Base-by-base conservation (phyloP, 1,284 basidiomycete genomes). In the Ustilago cynodontis region DNA sequence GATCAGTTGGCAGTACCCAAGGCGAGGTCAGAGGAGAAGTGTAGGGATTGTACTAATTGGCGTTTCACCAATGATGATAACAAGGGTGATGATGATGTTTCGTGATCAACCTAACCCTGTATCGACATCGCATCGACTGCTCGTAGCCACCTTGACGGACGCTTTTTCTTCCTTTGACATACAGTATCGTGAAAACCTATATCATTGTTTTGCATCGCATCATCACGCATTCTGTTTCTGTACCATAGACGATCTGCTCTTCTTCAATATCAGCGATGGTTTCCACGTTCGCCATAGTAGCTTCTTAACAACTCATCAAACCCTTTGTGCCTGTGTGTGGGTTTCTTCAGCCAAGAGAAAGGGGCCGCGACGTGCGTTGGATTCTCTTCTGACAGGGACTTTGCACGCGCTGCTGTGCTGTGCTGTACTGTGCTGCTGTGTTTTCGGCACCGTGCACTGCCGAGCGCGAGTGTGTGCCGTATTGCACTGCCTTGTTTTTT, bases 11-110 rank as follows among this genome's bases (percentile, higher is more conserved):
- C 73, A 4, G 79, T 78, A 29, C 77, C 78, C 13, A 65, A 49
- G n/a, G 55, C 65, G 41, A 66, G 78, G 24, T 69, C 72, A 6
- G 75, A 80, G 56, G 72, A 75, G 13, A 67, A 66, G 39, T 78
- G 76, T 49, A 39, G 53, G 18, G 80, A 82, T 50, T 82, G 80
- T 57, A 57, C 62, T 11, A 71, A 65, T 31, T 82, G 80, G 80
- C 69, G 72, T n/a, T 82, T 80, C 43, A 57, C 60, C 35, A 79
- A 82, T 47, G 65, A 71, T 8, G 49, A 57, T 1, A 53, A 56
- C 26, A 45, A 52, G 10, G n/a, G 20, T 10, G 3, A 43, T 6
- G 1, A 43, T n/a, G 41, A n/a, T 20, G n/a, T n/a, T 20, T 43
- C n/a, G 41, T 43, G 20, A 43, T 43, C n/a, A 43, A 20, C n/a